phyloP scores from a whole-genome alignment of 176 grass and related monocot species.

The Carex pumila region DNA sequence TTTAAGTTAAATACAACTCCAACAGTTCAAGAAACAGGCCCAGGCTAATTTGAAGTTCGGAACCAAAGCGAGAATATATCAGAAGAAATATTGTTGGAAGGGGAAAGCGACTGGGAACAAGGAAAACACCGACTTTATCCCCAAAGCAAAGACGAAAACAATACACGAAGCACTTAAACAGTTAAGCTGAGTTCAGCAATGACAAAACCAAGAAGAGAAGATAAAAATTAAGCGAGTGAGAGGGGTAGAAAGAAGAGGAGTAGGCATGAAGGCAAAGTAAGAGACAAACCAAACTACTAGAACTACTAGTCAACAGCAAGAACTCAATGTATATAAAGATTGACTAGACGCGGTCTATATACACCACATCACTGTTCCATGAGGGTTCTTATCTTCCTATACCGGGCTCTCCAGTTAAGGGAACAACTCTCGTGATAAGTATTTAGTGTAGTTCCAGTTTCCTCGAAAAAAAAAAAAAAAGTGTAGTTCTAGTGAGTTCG shows the following conservation, averaged over 20 bases:
- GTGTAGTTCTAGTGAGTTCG: no score
- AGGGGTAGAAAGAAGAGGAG: conserved; percentile 22
- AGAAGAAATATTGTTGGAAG: background rate
- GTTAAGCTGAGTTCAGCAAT: background rate
- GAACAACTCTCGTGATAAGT: background rate
- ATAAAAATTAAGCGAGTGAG: background rate
- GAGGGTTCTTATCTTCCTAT: background rate
- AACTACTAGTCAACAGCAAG: conserved; percentile 15
- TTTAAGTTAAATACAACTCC: background rate
- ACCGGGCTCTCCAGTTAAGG: background rate
- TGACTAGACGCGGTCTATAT: background rate
- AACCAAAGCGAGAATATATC: background rate
- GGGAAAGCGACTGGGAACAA: background rate
- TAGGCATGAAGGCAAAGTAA: conserved; percentile 17
- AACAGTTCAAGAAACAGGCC: background rate
- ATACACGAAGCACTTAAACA: background rate
- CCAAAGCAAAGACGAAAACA: background rate
- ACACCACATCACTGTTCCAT: background rate
- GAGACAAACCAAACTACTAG: background rate
- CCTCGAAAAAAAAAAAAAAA: no score
- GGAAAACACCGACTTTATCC: background rate
- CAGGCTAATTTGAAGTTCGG: background rate
- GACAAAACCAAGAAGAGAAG: background rate
- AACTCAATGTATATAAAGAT: background rate
- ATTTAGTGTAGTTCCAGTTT: background rate